Conservation (phyloP, 352 stramenopile species). For the Phytopythium montanum region DNA sequence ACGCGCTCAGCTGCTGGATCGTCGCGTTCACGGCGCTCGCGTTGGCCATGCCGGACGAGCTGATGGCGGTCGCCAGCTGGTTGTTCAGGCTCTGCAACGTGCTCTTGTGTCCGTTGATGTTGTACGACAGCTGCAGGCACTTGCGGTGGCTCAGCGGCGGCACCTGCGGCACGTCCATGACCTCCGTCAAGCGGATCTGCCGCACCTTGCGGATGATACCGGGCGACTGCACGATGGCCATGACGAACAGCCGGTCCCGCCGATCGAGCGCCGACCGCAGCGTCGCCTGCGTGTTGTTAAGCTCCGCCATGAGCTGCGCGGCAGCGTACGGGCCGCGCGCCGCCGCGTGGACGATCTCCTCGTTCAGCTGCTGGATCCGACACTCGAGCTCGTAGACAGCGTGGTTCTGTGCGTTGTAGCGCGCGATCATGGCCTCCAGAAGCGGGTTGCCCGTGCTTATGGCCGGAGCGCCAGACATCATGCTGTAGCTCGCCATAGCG, state of each 20-base stretch:
- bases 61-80: conserved; percentile 36
- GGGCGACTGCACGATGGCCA: conserved; percentile 51
- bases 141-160: conserved; percentile 47
- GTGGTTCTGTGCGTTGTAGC: conserved; percentile 42
- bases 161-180: conserved; percentile 64
- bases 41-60: conserved; percentile 20
- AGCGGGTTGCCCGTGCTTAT: conserved; percentile 38
- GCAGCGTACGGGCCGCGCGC: conserved; percentile 39
- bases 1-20: conserved; percentile 37
- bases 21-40: conserved; percentile 31
- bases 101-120: conserved; percentile 41
- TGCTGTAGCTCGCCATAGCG: not conserved
- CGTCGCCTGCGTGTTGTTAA: conserved; percentile 24
- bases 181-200: conserved; percentile 38
- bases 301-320: conserved; percentile 18
- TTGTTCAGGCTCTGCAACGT: conserved; percentile 32
- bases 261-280: conserved; percentile 23
- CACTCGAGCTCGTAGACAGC: conserved; percentile 42
- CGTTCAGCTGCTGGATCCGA: conserved; percentile 30
- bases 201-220: conserved; percentile 55
- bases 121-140: conserved; percentile 43
- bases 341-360: conserved; percentile 40
- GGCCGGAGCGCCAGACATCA: conserved; percentile 11
- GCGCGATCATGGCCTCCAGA: conserved; percentile 50
- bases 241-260: conserved; percentile 38